phyloP scores from a whole-genome alignment of 2,329 filamentous ascomycete species.

The Clonostachys rosea region DNA sequence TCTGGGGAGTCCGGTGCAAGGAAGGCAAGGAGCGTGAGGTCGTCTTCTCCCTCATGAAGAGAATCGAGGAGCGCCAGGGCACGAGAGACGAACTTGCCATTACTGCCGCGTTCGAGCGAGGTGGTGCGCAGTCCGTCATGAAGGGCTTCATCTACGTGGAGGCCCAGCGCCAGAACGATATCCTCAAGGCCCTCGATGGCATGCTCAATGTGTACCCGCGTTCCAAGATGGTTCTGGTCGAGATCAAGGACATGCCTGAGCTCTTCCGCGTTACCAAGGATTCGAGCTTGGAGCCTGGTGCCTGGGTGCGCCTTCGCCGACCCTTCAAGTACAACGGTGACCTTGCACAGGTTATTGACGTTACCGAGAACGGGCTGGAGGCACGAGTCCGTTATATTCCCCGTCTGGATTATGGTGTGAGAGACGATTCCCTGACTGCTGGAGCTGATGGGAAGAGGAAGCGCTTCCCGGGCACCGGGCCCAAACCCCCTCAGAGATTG shows the following conservation, averaged over 20 bases:
- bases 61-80: conserved; percentile 73
- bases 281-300: conserved; percentile 76
- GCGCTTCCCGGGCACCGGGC: conserved; percentile 49
- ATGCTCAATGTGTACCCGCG: conserved; percentile 88
- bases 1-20: conserved; percentile 91
- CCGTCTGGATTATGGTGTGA: conserved; percentile 83
- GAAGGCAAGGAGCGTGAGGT: conserved; percentile 94
- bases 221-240: conserved; percentile 80
- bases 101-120: conserved; percentile 88
- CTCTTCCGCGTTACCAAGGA: conserved; percentile 87
- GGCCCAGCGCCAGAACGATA: conserved; percentile 80
- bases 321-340: conserved; percentile 81
- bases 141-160: conserved; percentile 95
- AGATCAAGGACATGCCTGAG: conserved; percentile 97
- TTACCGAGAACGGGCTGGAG: conserved; percentile 88
- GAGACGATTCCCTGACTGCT: conserved; percentile 60
- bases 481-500: conserved; percentile 78
- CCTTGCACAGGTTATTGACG: conserved; percentile 85
- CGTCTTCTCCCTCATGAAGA: conserved; percentile 81
- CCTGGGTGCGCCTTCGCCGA: conserved; percentile 85
- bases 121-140: conserved; percentile 73
- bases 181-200: conserved; percentile 75
- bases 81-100: conserved; percentile 81
- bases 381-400: conserved; percentile 85
- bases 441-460: conserved; percentile 72